phyloP scores from a whole-genome alignment of 257 asterid genomes.

The Solanum bulbocastanum region DNA sequence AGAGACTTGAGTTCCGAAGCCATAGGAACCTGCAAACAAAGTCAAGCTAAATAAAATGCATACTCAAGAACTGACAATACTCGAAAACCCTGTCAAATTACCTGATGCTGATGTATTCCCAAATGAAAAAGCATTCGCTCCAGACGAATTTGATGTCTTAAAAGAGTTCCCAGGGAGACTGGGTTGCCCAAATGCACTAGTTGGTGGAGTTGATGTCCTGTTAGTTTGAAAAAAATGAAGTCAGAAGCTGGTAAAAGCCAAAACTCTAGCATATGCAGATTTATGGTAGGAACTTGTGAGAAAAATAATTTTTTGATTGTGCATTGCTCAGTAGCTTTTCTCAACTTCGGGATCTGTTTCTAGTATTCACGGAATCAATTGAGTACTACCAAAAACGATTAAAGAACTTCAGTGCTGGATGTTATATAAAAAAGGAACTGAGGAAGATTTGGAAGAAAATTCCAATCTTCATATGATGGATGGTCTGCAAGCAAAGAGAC shows the following conservation, averaged over 20 bases:
- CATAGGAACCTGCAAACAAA: constrained; percentile 31
- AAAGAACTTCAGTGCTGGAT: not conserved
- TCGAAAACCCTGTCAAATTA: not conserved
- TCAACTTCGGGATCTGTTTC: not conserved
- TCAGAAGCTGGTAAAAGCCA: not conserved
- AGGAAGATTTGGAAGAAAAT: not conserved
- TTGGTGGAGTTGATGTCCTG: constrained; percentile 54
- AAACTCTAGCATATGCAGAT: not conserved
- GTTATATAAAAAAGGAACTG: not conserved
- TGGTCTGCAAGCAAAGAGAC: not conserved
- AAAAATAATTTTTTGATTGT: not conserved
- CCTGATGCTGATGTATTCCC: constrained; percentile 25
- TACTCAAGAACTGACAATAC: not conserved
- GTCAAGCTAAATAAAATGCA: constrained; percentile 1
- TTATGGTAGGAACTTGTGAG: not conserved
- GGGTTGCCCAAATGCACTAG: constrained; percentile 54
- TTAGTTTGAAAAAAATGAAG: constrained; percentile 3
- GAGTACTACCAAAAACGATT: not conserved
- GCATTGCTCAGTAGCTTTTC: not conserved
- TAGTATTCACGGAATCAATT: not conserved
- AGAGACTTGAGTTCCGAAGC: constrained; percentile 27
- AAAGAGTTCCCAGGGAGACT: constrained; percentile 33
- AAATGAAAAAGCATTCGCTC: constrained; percentile 23
- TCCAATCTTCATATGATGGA: not conserved
- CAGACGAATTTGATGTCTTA: constrained; percentile 33